Conservation (phyloP, 1,139 yeast genomes). For the Suhomyces bribrorum region DNA sequence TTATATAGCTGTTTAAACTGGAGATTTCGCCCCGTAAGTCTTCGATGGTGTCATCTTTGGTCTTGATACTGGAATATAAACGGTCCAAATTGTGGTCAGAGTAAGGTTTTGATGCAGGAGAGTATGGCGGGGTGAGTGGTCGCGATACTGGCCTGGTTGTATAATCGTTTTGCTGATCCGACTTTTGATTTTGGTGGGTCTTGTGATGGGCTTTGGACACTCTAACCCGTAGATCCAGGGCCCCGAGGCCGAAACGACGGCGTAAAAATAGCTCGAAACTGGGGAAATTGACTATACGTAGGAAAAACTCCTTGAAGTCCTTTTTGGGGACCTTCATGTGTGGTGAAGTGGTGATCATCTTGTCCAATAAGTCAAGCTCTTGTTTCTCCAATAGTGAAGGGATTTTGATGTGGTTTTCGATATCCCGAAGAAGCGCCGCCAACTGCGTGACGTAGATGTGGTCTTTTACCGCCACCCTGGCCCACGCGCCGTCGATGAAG, state of each 20-base stretch:
- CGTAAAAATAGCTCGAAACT: slow-evolving; percentile 27
- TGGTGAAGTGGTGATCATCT: slow-evolving; percentile 32
- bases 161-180: no score
- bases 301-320: slow-evolving; percentile 32
- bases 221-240: slow-evolving; percentile 13
- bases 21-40: slow-evolving; percentile 23
- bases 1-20: slow-evolving; percentile 22
- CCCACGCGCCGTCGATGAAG: slow-evolving; percentile 35
- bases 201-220: neutral
- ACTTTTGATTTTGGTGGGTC: no score
- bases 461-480: slow-evolving; percentile 17
- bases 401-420: slow-evolving; percentile 27
- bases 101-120: slow-evolving; percentile 1
- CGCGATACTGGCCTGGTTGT: neutral
- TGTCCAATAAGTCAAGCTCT: slow-evolving; percentile 28
- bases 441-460: slow-evolving; percentile 33
- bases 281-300: slow-evolving; percentile 27
- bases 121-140: slow-evolving; percentile 15
- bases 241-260: slow-evolving; percentile 25
- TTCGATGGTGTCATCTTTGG: slow-evolving; percentile 7
- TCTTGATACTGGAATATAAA: neutral
- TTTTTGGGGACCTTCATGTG: slow-evolving; percentile 27
- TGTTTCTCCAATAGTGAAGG: slow-evolving; percentile 25
- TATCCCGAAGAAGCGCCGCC: slow-evolving; percentile 26
- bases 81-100: neutral